Base-by-base conservation (phyloP, 352 stramenopile species). In the Pythium vanterpoolii region DNA sequence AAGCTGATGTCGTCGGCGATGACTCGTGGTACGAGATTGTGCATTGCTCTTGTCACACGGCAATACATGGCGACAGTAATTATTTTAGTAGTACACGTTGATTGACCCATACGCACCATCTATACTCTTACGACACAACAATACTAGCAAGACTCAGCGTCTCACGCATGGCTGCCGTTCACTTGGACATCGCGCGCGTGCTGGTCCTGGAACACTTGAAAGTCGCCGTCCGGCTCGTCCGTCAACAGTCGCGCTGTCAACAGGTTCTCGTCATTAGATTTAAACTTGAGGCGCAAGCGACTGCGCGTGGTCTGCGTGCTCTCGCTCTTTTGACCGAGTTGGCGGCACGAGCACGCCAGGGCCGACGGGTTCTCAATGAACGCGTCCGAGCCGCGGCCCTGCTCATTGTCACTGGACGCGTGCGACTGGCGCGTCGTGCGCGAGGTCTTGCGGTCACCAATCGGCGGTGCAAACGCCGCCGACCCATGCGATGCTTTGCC, bases 271-370 rank as follows among this genome's bases (percentile, higher is more conserved):
- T 48, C 38, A 18, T 46, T 48, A n/a, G 36, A 30, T 23, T 71
- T 62, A 44, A 68, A 56, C 36, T 66, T 58, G 27, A 60, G 48
- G 4, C 52, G 62, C 33, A 68, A 39, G n/a, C 55, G 56, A 14
- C 64, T 62, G 16, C 60, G 60, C 11, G 53, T 58, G 4, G 61
- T 40, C 38, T 61, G 48, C 5, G 31, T 40, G 16, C 46, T 60
- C 54, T 67, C 64, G 26, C 72, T 42, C 7, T 61, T 56, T 48
- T 73, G 68, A 3, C 68, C 68, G 3, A 75, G 64, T 34, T 67
- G 63, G 11, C 36, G 55, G 42, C 69, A 76, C 16, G 52, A 39
- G 18, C 69, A 76, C 31, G 21, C 38, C 9, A 54, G 8, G 11
- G 13, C 23, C 16, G 54, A 23, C n/a, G 21, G 4, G 28, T 18